These are phyloP conservation scores for Blumeria hordei DNA, from an alignment of 2,329 filamentous ascomycete species.

Conservation along the genomic window DNA sequence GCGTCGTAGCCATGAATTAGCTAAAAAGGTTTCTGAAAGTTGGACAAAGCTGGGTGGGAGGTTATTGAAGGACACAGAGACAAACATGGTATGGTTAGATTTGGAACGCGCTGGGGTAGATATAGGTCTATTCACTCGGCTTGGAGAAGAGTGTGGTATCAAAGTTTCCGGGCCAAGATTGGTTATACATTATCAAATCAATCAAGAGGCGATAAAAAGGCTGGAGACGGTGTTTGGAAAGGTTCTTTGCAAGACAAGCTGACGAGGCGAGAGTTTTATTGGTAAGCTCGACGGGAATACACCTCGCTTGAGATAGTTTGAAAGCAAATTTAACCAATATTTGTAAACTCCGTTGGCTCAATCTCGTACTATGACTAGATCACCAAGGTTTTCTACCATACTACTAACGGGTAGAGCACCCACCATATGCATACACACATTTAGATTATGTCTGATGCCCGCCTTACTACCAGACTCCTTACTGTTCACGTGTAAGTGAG, in stretches of 20 bases:
- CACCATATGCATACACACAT: too few relatives aligned
- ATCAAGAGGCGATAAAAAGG: constrained; percentile 29
- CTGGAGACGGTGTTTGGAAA: constrained; percentile 18
- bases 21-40: constrained; percentile 32
- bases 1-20: constrained; percentile 32
- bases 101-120: constrained; percentile 29
- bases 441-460: too few relatives aligned
- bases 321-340: too few relatives aligned
- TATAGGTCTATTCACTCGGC: constrained; percentile 25
- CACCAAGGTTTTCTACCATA: too few relatives aligned
- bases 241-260: neutral
- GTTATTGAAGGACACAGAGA: constrained; percentile 35
- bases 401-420: too few relatives aligned
- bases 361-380: too few relatives aligned
- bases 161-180: constrained; percentile 28
- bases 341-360: too few relatives aligned
- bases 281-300: too few relatives aligned
- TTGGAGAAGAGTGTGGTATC: constrained; percentile 32
- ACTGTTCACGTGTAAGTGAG: too few relatives aligned
- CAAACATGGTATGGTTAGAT: constrained; percentile 56
- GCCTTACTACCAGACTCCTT: too few relatives aligned
- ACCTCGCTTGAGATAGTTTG: too few relatives aligned
- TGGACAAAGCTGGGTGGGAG: constrained; percentile 39
- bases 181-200: constrained; percentile 47
- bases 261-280: too few relatives aligned